phyloP scores from a whole-genome alignment of 1,139 yeast genomes.

The Yamadazyma diospyri region DNA sequence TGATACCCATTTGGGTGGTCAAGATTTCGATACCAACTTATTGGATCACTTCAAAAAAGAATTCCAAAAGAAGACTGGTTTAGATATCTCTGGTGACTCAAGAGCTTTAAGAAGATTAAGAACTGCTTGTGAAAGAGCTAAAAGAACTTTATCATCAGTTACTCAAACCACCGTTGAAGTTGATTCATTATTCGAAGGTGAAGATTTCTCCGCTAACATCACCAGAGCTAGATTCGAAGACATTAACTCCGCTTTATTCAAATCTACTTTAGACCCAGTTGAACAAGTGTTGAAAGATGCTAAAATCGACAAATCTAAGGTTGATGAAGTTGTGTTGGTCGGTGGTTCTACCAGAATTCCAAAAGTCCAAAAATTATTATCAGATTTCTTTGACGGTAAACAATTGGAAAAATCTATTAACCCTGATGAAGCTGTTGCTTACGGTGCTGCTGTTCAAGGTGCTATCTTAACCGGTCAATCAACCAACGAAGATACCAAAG shows the following conservation, averaged over 20 bases:
- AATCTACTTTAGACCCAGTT: conserved; percentile 94
- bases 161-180: conserved; percentile 96
- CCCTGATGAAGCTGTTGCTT: conserved; percentile 99
- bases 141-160: conserved; percentile 96
- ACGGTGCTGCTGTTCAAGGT: conserved; percentile 99
- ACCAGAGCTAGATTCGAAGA: conserved; percentile 99
- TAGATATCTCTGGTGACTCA: conserved; percentile 85
- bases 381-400: conserved; percentile 98
- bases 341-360: conserved; percentile 99
- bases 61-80: conserved; percentile 95
- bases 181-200: conserved; percentile 94
- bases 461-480: conserved; percentile 72
- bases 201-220: conserved; percentile 92
- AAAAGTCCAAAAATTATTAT: conserved; percentile 93
- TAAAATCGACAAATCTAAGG: conserved; percentile 81
- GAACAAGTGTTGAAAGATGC: conserved; percentile 97
- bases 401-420: conserved; percentile 91
- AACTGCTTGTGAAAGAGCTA: conserved; percentile 99
- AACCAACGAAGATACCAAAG: conserved; percentile 67
- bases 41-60: conserved; percentile 84
- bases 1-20: conserved; percentile 99
- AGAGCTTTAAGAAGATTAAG: conserved; percentile 97
- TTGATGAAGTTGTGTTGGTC: conserved; percentile 93
- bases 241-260: conserved; percentile 89
- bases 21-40: conserved; percentile 52